These are phyloP conservation scores for Suillus sp. DNA, from an alignment of 768 basidiomycete species.

Conservation along the genomic window DNA sequence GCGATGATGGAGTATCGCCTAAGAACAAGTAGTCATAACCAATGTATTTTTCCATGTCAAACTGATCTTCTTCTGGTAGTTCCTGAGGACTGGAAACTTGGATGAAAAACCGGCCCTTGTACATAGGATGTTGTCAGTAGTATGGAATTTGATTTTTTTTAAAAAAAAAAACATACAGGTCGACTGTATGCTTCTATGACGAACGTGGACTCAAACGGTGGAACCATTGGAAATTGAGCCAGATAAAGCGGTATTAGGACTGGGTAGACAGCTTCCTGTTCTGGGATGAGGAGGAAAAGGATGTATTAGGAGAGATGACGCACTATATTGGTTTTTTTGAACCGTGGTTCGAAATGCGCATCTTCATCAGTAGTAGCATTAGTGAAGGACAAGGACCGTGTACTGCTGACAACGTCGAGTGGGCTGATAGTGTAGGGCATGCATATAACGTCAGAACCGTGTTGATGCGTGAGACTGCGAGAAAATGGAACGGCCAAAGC, in stretches of 20 bases:
- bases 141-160: background rate
- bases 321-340: slow-evolving; percentile 50
- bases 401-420: slow-evolving; percentile 46
- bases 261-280: slow-evolving; percentile 60
- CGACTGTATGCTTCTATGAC: slow-evolving; percentile 30
- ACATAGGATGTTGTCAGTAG: background rate
- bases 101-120: slow-evolving; percentile 30
- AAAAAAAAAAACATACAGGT: slow-evolving; percentile 22
- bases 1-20: slow-evolving; percentile 4
- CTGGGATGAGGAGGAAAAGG: slow-evolving; percentile 12
- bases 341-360: slow-evolving; percentile 44
- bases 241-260: slow-evolving; percentile 67
- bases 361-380: slow-evolving; percentile 41
- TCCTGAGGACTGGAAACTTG: slow-evolving; percentile 26
- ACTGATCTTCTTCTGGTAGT: background rate
- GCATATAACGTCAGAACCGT: slow-evolving; percentile 52
- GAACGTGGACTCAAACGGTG: slow-evolving; percentile 33
- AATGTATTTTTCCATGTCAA: slow-evolving; percentile 9
- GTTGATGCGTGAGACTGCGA: slow-evolving; percentile 46
- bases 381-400: slow-evolving; percentile 36
- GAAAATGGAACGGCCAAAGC: slow-evolving; percentile 48
- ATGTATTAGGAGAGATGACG: slow-evolving; percentile 20
- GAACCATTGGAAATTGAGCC: slow-evolving; percentile 45
- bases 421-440: slow-evolving; percentile 60
- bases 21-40: slow-evolving; percentile 11